Conservation (phyloP, 495 filamentous ascomycete species). For the Lophium mytilinum region DNA sequence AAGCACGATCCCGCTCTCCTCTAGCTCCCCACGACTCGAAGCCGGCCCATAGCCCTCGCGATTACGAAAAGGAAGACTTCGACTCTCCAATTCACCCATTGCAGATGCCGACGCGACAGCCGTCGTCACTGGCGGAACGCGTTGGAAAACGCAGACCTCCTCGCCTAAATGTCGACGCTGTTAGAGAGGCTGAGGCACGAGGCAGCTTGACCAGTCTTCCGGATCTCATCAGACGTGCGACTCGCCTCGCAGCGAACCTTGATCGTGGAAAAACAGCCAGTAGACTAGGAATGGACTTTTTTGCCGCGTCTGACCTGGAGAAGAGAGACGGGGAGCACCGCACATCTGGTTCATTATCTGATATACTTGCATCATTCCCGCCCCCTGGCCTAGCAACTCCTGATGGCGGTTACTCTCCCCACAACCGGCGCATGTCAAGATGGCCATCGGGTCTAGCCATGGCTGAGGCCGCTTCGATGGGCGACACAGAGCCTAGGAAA, state of each 20-base stretch:
- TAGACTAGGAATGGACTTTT: slow-evolving; percentile 46
- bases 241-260: slow-evolving; percentile 75
- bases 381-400: slow-evolving; percentile 60
- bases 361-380: slow-evolving; percentile 88
- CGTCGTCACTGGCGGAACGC: slow-evolving; percentile 29
- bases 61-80: slow-evolving; percentile 11
- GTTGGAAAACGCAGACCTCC: slow-evolving; percentile 55
- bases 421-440: slow-evolving; percentile 26
- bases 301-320: slow-evolving; percentile 33
- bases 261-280: slow-evolving; percentile 82
- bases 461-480: background rate
- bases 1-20: background rate
- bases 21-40: background rate
- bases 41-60: background rate
- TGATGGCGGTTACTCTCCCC: slow-evolving; percentile 26
- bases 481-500: slow-evolving; percentile 9
- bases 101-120: slow-evolving; percentile 8
- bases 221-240: slow-evolving; percentile 83
- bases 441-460: slow-evolving; percentile 17
- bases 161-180: slow-evolving; percentile 67
- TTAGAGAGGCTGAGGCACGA: slow-evolving; percentile 67
- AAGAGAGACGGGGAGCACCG: slow-evolving; percentile 33
- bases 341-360: slow-evolving; percentile 64
- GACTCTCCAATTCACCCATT: slow-evolving; percentile 23
- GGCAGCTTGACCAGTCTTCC: slow-evolving; percentile 86